Evolutionary conservation across 73 alveolate genomes (phyloP).

Genomic region (Effrenium voratum): DNA sequence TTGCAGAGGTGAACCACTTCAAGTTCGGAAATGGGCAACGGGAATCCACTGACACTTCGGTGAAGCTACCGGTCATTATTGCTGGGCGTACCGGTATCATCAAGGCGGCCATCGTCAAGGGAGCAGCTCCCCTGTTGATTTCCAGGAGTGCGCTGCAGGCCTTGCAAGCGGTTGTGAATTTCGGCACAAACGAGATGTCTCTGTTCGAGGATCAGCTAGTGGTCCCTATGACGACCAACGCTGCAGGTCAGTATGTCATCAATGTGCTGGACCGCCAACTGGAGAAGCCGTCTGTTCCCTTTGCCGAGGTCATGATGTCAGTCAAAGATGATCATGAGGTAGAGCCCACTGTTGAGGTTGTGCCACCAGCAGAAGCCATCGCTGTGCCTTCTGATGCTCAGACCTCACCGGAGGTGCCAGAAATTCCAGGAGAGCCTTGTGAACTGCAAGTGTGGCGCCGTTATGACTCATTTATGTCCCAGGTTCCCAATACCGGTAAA

Average conservation of each 20-base stretch:
- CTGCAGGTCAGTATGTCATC: neutral
- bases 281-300: neutral
- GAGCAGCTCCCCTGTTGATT: neutral
- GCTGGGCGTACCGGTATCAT: neutral
- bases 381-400: neutral
- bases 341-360: neutral
- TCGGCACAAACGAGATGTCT: neutral
- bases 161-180: neutral
- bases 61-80: neutral
- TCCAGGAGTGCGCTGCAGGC: neutral
- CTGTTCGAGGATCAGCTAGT: neutral
- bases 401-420: too few species aligned
- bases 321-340: neutral
- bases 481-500: neutral
- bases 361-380: neutral
- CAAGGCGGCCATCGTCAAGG: neutral
- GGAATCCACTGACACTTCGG: neutral
- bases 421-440: too few species aligned
- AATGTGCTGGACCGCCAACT: neutral
- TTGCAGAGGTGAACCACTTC: neutral
- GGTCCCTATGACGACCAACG: neutral
- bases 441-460: neutral
- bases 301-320: neutral
- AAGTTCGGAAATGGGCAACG: neutral
- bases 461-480: neutral